Base-by-base conservation (phyloP, 305 asterid species). In the Fraxinus platypoda region DNA sequence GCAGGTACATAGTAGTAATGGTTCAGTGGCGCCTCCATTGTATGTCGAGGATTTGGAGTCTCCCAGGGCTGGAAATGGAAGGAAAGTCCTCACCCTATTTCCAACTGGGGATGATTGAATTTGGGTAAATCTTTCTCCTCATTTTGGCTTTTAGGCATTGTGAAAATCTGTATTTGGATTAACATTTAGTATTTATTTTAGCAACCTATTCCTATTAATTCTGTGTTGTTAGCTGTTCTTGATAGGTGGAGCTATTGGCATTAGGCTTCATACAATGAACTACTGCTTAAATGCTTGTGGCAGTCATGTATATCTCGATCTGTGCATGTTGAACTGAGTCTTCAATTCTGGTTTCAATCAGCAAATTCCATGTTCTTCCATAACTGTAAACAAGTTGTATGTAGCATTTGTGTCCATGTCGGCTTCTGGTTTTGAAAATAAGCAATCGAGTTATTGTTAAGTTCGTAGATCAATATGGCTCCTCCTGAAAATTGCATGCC, bases 81-180 rank as follows among this genome's bases (percentile, higher is more conserved):
- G 90, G 73, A 91, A 88, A 43, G 86, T 91, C 81, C 97, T 92
- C 68, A 92, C 97, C 64, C 83, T 92, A 37, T 92, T 91, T 80
- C 95, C 97, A 2, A 89, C 89, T 0, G 91, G 90, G 1, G 92
- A 87, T 80, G 91, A 88, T 83, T 90, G 84, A 89, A 46, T 28
- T 54, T 49, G 59, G 71, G 64, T 49, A 72, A 75, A 46, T 13
- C 12, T 54, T 54, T 54, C 66, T 54, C 66, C 66, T 54, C 66
- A 19, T 1, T 54, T 52, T 6, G 75, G n/a, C 19, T 49, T 75
- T 71, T 46, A 82, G 71, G 80, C 34, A 66, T 52, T 43, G 28
- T 76, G 21, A 70, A 80, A 83, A 73, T 82, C 73, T 75, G 23
- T 71, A 46, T 81, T 78, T 83, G 81, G 49, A 80, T 78, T 41